Percentiles rank a stretch among this genome's conserved stretches.
Conservation (phyloP, 139 green algal species). For the Chlorella sp. region DNA sequence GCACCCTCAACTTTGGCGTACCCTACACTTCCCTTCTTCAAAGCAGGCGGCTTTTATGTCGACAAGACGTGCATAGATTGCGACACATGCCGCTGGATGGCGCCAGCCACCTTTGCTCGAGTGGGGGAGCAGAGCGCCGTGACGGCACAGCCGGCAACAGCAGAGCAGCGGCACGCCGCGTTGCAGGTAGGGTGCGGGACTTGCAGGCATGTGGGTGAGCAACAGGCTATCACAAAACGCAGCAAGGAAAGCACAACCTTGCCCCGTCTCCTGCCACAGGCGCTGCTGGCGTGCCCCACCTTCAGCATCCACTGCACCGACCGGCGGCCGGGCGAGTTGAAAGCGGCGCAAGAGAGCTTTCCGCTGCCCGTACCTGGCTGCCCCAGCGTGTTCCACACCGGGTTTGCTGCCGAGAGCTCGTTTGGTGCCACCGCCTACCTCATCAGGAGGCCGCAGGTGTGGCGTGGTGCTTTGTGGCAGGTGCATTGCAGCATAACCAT, state of each 20-base stretch:
- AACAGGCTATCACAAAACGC: background rate
- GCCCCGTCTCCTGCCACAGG: background rate
- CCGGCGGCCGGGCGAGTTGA: conserved; percentile 52
- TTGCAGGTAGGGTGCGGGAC: conserved; percentile 46
- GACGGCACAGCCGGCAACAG: conserved; percentile 57
- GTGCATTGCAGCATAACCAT: background rate
- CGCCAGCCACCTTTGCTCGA: conserved; percentile 58
- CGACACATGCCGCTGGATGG: conserved; percentile 87
- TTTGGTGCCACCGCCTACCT: conserved; percentile 74
- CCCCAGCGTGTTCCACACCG: conserved; percentile 62
- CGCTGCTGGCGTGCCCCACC: conserved; percentile 39
- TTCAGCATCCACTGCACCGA: conserved; percentile 74
- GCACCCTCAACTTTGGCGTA: no score
- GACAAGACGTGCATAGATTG: conserved; percentile 57
- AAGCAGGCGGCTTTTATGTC: conserved; percentile 8
- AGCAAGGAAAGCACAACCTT: no score
- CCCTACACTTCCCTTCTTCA: no score
- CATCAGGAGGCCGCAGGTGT: conserved; percentile 39
- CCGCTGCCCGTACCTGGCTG: conserved; percentile 60
- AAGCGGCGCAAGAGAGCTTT: conserved; percentile 58
- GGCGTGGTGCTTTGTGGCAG: background rate
- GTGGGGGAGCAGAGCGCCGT: conserved; percentile 59
- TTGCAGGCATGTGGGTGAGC: background rate
- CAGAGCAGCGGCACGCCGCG: conserved; percentile 48
- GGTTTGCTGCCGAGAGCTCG: conserved; percentile 61